Evolutionary conservation across 2,329 filamentous ascomycete species (phyloP).

Genomic region (Orbilia brochopaga): DNA sequence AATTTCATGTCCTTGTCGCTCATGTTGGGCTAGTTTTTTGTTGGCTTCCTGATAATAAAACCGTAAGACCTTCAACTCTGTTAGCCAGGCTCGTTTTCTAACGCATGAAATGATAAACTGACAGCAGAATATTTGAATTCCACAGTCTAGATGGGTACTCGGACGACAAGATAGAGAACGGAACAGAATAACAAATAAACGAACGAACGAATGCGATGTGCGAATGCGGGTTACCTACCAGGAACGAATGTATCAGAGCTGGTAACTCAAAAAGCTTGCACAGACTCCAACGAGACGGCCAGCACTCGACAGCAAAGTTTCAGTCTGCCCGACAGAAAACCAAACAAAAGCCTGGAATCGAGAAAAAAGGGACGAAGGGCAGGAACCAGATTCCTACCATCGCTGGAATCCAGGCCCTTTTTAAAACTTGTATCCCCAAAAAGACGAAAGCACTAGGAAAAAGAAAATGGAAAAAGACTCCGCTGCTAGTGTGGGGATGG

Average conservation of each 20-base stretch:
- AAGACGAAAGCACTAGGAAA: neutral
- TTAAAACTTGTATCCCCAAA: constrained; percentile 4
- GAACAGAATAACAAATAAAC: neutral
- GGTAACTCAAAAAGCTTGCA: neutral
- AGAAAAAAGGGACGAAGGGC: neutral
- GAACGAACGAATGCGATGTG: neutral
- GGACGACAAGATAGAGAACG: neutral
- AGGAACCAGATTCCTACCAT: neutral
- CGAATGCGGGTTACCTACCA: neutral
- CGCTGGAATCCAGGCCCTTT: constrained; percentile 4
- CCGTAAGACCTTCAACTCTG: neutral
- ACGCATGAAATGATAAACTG: no score
- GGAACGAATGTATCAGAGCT: neutral
- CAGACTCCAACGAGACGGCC: constrained; percentile 3
- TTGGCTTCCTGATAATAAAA: constrained; percentile 2
- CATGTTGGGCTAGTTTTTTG: constrained; percentile 32
- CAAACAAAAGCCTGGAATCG: neutral
- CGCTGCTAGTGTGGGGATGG: neutral
- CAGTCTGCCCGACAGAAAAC: neutral
- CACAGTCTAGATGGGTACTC: no score
- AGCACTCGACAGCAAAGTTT: neutral
- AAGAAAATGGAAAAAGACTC: neutral
- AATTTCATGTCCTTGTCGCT: constrained; percentile 43
- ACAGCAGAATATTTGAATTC: no score
- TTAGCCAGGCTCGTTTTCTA: no score